Evolutionary conservation across 768 basidiomycete genomes (phyloP).

Genomic region (Cubamyces sp.): DNA sequence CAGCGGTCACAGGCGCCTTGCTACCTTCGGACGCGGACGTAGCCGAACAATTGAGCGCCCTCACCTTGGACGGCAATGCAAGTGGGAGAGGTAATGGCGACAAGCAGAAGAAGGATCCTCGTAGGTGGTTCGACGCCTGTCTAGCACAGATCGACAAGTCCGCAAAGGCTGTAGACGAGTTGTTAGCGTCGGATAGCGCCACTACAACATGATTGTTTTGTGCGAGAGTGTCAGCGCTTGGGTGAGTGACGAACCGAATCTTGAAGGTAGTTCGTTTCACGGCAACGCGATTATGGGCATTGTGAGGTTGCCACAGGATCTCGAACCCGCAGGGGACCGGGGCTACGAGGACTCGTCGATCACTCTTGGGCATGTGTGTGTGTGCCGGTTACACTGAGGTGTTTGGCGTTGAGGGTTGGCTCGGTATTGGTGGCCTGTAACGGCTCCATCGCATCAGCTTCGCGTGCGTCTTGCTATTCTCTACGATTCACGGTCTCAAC

Average conservation of each 20-base stretch:
- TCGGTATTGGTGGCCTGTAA: too few species aligned
- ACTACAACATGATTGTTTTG: conserved; percentile 13
- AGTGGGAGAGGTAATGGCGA: neutral
- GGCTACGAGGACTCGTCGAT: too few species aligned
- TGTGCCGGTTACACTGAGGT: too few species aligned
- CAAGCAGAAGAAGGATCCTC: conserved; percentile 40
- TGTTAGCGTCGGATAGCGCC: conserved; percentile 13
- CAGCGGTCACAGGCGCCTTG: conserved; percentile 30
- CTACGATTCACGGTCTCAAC: too few species aligned
- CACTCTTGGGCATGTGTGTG: too few species aligned
- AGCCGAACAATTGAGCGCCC: conserved; percentile 28
- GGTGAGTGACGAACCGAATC: neutral
- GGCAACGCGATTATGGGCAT: too few species aligned
- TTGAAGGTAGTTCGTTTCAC: neutral
- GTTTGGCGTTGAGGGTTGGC: too few species aligned
- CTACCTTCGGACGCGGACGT: conserved; percentile 29
- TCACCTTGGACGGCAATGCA: conserved; percentile 19
- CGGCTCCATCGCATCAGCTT: too few species aligned
- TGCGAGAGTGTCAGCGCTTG: neutral
- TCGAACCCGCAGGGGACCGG: too few species aligned
- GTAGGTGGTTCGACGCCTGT: conserved; percentile 69
- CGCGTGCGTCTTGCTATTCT: too few species aligned
- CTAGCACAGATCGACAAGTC: conserved; percentile 61
- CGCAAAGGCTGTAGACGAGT: conserved; percentile 23
- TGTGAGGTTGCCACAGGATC: too few species aligned